phyloP scores from a whole-genome alignment of 148 eudicot species.

The Rhododendron griersonianum region DNA sequence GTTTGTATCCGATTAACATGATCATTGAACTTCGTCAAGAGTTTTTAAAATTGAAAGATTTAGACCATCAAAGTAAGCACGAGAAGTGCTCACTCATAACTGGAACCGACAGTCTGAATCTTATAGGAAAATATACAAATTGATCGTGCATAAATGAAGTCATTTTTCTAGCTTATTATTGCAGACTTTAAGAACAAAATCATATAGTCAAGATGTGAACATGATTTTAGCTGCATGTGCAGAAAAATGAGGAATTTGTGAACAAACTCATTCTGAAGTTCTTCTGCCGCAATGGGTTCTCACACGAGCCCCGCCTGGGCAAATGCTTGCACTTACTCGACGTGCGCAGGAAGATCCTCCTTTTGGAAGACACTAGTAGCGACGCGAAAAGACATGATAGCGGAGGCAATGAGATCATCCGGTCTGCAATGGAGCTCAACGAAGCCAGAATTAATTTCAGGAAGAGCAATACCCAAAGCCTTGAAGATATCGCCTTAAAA shows the following conservation, averaged over 20 bases:
- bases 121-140: background rate
- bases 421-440: conserved; percentile 34
- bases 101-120: no score
- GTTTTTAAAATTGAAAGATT: background rate
- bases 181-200: no score
- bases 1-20: background rate
- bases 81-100: background rate
- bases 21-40: no score
- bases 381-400: no score
- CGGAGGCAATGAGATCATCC: conserved; percentile 16
- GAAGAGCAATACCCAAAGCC: conserved; percentile 21
- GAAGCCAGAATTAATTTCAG: conserved; percentile 38
- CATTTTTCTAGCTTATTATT: background rate
- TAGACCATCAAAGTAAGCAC: background rate
- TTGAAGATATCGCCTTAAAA: conserved; percentile 26
- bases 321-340: conserved; percentile 28
- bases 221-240: background rate
- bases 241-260: conserved; percentile 18
- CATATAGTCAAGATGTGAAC: background rate
- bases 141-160: background rate
- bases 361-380: conserved; percentile 4
- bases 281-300: background rate
- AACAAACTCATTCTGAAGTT: conserved; percentile 25
- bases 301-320: background rate
- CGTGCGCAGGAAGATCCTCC: conserved; percentile 22